phyloP scores from a whole-genome alignment of 2,329 filamentous ascomycete genomes.

The Cladosporium austrohemisphaericum region DNA sequence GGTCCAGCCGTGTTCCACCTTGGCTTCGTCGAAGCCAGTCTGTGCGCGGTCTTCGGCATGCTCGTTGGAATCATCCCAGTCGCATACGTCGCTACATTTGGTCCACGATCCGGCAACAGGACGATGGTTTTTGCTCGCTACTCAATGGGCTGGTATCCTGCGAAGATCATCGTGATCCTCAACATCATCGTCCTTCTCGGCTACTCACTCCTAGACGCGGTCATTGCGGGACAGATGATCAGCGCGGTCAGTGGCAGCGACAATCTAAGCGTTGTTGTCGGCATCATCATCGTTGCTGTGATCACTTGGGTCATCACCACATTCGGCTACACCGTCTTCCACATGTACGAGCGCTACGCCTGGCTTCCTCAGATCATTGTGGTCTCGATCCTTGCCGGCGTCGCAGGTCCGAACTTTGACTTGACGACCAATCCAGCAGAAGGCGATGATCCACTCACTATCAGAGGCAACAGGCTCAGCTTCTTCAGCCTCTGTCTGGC shows the following conservation, averaged over 20 bases:
- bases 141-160: slow-evolving; percentile 63
- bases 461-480: slow-evolving; percentile 58
- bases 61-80: slow-evolving; percentile 53
- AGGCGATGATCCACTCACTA: slow-evolving; percentile 47
- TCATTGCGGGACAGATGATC: slow-evolving; percentile 65
- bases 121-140: slow-evolving; percentile 61
- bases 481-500: slow-evolving; percentile 69
- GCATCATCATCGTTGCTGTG: slow-evolving; percentile 62
- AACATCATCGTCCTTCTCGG: slow-evolving; percentile 59
- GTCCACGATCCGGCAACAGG: slow-evolving; percentile 57
- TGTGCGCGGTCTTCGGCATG: slow-evolving; percentile 57
- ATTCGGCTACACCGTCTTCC: slow-evolving; percentile 65
- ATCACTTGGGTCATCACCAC: slow-evolving; percentile 62
- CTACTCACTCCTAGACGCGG: slow-evolving; percentile 61
- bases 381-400: slow-evolving; percentile 59
- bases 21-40: slow-evolving; percentile 54
- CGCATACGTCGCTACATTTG: slow-evolving; percentile 61
- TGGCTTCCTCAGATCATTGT: slow-evolving; percentile 62
- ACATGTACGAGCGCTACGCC: slow-evolving; percentile 65
- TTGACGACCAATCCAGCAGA: slow-evolving; percentile 45
- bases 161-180: slow-evolving; percentile 59
- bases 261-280: slow-evolving; percentile 61
- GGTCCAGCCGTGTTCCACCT: slow-evolving; percentile 57
- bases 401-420: slow-evolving; percentile 59
- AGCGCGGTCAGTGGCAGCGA: slow-evolving; percentile 59